Conservation (phyloP, 2,329 filamentous ascomycete genomes). For the Colletotrichum eleusines region DNA sequence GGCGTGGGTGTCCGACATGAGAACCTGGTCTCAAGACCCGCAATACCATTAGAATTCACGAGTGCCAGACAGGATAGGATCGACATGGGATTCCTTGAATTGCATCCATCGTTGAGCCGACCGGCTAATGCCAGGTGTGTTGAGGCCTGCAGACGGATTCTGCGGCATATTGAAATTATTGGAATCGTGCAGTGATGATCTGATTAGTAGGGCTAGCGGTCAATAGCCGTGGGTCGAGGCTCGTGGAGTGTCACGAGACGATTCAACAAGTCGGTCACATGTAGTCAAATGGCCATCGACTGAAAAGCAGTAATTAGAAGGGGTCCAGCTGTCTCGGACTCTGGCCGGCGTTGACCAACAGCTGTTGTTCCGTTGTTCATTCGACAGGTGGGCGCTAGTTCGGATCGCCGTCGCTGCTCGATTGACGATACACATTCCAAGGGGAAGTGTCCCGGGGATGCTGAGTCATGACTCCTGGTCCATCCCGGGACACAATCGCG, state of each 20-base stretch:
- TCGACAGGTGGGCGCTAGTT: not conserved
- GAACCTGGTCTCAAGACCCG: slow-evolving; percentile 37
- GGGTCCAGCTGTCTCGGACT: not conserved
- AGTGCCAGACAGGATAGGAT: slow-evolving; percentile 28
- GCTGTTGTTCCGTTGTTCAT: not conserved
- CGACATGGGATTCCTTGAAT: slow-evolving; percentile 41
- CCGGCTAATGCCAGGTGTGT: slow-evolving; percentile 17
- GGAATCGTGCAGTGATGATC: slow-evolving; percentile 31
- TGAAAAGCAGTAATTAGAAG: not conserved
- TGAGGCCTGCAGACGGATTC: slow-evolving; percentile 20
- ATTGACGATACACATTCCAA: not conserved
- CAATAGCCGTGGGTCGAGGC: slow-evolving; percentile 15
- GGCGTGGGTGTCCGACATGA: slow-evolving; percentile 18
- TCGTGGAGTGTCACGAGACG: slow-evolving; percentile 18
- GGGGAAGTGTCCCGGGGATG: not conserved
- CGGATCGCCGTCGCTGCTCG: not conserved
- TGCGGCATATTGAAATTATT: slow-evolving; percentile 32
- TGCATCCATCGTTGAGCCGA: slow-evolving; percentile 28
- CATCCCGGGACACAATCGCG: not conserved
- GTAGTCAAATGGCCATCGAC: slow-evolving; percentile 23
- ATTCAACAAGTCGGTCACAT: slow-evolving; percentile 4
- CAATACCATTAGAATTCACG: slow-evolving; percentile 37
- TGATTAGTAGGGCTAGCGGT: slow-evolving; percentile 2
- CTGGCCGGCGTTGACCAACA: not conserved
- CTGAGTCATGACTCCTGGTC: slow-evolving; percentile 24